Base-by-base conservation (phyloP, 768 basidiomycete species). In the Russula sp. region DNA sequence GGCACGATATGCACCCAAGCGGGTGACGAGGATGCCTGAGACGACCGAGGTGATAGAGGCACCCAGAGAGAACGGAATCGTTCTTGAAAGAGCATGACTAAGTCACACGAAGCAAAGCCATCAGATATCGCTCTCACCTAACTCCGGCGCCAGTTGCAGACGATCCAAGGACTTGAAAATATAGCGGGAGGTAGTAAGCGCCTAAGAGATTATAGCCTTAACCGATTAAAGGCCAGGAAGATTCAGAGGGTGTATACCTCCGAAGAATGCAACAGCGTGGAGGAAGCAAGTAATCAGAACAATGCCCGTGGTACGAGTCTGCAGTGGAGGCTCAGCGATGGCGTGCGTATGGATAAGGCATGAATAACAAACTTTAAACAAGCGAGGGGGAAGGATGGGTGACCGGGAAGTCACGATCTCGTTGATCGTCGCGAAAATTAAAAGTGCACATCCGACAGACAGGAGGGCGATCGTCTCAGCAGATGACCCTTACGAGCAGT, bases 81-180 rank as follows among this genome's bases (percentile, higher is more conserved):
- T 90, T 70, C 86, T 88, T 61, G 25, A 14, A 39, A 32, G 8
- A 6, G 8, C 3, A 36, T 3, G 25, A 29, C 38, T n/a, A 42
- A 18, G 39, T 10, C 7, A 22, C 36, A 38, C 2, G 18, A 32
- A 49, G 8, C n/a, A 39, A 13, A 56, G 6, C 25, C n/a, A 36
- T 49, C 25, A 20, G 25, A 38, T 22, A 25, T n/a, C 18, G 16
- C n/a, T 22, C 56, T 71, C 70, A 85, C 87, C 81, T 76, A 22
- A 90, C 78, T 54, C 87, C 87, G 32, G 88, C 80, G 49, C 73
- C 77, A 0, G 87, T 90, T 7, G 89, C 87, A 8, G 86, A 86
- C 0, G 87, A 78, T 0, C 90, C 90, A 13, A 90, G 79, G 2
- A 86, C 81, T 75, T 93, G 90, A 73, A 79, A 93, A 70, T 87